phyloP scores from a whole-genome alignment of 2,329 filamentous ascomycete species.

The Lachnellula willkommii region DNA sequence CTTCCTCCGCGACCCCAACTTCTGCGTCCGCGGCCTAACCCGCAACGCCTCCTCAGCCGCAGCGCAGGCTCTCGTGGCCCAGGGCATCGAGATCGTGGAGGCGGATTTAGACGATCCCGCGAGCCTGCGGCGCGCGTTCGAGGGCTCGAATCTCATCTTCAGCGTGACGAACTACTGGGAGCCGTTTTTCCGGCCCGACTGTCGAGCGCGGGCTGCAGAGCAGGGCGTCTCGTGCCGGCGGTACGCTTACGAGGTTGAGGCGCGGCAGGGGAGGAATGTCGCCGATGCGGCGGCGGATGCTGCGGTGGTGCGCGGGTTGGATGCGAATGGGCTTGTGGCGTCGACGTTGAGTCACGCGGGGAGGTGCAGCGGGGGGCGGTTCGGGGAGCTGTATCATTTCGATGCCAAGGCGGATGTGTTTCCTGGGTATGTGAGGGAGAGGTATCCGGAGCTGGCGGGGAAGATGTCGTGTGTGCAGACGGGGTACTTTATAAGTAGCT shows the following conservation, averaged over 20 bases:
- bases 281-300: slow-evolving; percentile 49
- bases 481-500: slow-evolving; percentile 37
- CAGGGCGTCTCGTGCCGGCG: slow-evolving; percentile 29
- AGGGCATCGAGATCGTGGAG: slow-evolving; percentile 42
- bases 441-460: slow-evolving; percentile 39
- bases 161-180: slow-evolving; percentile 33
- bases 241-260: slow-evolving; percentile 41
- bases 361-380: slow-evolving; percentile 41
- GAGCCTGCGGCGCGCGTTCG: slow-evolving; percentile 30
- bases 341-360: slow-evolving; percentile 47
- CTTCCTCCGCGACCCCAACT: slow-evolving; percentile 40
- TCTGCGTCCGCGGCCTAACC: slow-evolving; percentile 43
- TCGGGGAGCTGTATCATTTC: slow-evolving; percentile 47
- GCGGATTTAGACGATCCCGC: slow-evolving; percentile 21
- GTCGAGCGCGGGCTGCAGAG: slow-evolving; percentile 25
- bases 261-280: slow-evolving; percentile 49
- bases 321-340: slow-evolving; percentile 34
- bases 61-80: slow-evolving; percentile 34
- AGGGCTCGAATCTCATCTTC: slow-evolving; percentile 36
- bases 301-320: slow-evolving; percentile 36
- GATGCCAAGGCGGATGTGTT: slow-evolving; percentile 50
- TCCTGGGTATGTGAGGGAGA: slow-evolving; percentile 37
- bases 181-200: neutral
- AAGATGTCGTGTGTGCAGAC: slow-evolving; percentile 42
- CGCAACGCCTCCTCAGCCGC: slow-evolving; percentile 39